Evolutionary conservation across 129 eudicot species (phyloP).

Genomic region (Apium graveolens): DNA sequence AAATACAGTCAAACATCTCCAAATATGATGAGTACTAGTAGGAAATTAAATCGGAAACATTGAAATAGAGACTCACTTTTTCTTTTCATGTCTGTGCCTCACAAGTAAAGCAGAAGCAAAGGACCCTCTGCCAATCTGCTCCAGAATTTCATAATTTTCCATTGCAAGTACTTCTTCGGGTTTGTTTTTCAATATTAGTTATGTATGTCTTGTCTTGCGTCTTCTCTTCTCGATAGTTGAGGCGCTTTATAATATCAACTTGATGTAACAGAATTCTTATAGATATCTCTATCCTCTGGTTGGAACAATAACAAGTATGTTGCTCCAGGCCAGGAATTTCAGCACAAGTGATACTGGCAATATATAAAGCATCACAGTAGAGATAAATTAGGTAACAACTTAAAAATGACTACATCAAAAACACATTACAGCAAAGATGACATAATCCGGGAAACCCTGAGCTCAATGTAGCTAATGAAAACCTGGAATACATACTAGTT

Average conservation of each 20-base stretch:
- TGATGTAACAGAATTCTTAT: conserved; percentile 4
- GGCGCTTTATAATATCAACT: conserved; percentile 11
- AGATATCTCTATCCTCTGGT: not conserved
- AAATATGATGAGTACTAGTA: not conserved
- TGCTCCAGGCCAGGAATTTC: not conserved
- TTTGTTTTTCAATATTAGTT: not conserved
- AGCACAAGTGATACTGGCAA: not conserved
- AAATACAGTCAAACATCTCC: conserved; percentile 6
- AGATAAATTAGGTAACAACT: not conserved
- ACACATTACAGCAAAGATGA: not conserved
- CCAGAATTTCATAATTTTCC: conserved; percentile 89
- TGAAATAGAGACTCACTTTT: conserved; percentile 46
- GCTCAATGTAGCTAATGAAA: not conserved
- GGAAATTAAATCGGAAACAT: conserved; percentile 9
- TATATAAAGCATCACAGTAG: conserved; percentile 8
- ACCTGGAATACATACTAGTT: not conserved
- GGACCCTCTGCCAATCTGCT: conserved; percentile 96
- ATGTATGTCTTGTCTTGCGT: conserved; percentile 7
- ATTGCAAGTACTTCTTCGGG: conserved; percentile 26
- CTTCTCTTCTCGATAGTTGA: conserved; percentile 13
- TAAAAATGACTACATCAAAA: not conserved
- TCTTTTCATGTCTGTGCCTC: conserved; percentile 83
- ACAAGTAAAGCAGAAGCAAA: conserved; percentile 96
- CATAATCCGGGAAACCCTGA: not conserved
- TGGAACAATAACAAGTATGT: not conserved